Percentiles rank a stretch among this genome's conserved stretches.
Conservation (phyloP, 768 basidiomycete genomes). For the Leccinum barrowsii region DNA sequence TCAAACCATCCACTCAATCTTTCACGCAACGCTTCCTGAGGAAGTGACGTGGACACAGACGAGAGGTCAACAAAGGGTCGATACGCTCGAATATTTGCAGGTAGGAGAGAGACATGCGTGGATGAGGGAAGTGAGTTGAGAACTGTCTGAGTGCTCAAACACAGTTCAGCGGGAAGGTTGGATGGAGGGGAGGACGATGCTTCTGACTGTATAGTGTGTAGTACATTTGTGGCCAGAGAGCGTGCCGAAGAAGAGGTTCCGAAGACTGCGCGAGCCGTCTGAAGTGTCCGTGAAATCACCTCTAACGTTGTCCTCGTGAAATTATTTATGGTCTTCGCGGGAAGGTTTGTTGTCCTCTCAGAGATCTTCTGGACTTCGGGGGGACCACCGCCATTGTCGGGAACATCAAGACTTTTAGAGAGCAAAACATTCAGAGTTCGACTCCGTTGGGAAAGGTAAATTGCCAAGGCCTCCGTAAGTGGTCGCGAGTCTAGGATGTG, state of each 20-base stretch:
- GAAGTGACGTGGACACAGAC: constrained; percentile 52
- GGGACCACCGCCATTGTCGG: constrained; percentile 36
- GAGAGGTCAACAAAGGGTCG: constrained; percentile 80
- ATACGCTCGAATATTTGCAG: constrained; percentile 66
- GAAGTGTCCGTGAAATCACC: constrained; percentile 56
- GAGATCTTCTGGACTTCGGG: constrained; percentile 14
- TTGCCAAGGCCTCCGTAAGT: constrained; percentile 63
- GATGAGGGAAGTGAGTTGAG: constrained; percentile 77
- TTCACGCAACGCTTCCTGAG: constrained; percentile 39
- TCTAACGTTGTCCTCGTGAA: constrained; percentile 50
- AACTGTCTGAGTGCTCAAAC: constrained; percentile 63
- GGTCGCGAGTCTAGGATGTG: constrained; percentile 89
- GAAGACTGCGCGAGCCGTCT: constrained; percentile 57
- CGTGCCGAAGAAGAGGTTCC: constrained; percentile 30
- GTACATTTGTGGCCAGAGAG: constrained; percentile 53
- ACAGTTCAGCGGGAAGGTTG: constrained; percentile 47
- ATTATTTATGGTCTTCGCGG: constrained; percentile 46
- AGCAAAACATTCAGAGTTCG: constrained; percentile 51
- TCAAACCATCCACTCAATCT: constrained; percentile 65
- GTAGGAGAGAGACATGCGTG: constrained; percentile 76
- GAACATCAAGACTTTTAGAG: constrained; percentile 28
- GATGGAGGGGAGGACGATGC: constrained; percentile 21
- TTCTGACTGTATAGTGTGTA: constrained; percentile 62
- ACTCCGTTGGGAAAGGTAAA: constrained; percentile 69
- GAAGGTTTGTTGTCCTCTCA: constrained; percentile 2